phyloP scores from a whole-genome alignment of 768 basidiomycete species.

The Mycena sanguinolenta region DNA sequence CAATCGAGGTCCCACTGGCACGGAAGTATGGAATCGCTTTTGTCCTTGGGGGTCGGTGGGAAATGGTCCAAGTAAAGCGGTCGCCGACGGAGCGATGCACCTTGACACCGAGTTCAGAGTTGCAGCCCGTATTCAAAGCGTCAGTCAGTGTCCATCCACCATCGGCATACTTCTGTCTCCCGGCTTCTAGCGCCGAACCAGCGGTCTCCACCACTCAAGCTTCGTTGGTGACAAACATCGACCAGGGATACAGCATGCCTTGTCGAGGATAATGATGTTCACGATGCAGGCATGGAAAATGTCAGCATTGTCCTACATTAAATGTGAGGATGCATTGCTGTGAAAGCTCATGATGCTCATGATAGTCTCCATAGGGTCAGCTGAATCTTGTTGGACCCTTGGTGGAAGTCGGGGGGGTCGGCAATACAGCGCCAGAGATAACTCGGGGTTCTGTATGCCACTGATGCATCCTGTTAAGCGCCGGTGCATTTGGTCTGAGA shows the following conservation, averaged over 20 bases:
- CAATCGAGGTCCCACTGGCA: not conserved
- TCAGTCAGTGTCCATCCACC: conserved; percentile 52
- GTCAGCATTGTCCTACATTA: not conserved
- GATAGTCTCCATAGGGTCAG: conserved; percentile 56
- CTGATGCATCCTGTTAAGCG: not conserved
- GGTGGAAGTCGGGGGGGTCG: conserved; percentile 50
- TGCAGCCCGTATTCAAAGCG: not conserved
- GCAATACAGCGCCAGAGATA: conserved; percentile 45
- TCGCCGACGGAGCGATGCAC: conserved; percentile 23
- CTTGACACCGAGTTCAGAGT: conserved; percentile 4
- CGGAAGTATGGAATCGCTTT: not conserved
- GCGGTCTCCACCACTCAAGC: conserved; percentile 34
- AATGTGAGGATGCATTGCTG: conserved; percentile 52
- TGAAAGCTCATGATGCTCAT: conserved; percentile 63
- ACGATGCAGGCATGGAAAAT: conserved; percentile 52
- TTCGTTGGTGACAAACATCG: conserved; percentile 51
- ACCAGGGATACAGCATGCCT: conserved; percentile 57
- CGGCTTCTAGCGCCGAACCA: conserved; percentile 19
- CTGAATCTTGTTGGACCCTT: conserved; percentile 51
- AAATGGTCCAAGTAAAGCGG: conserved; percentile 18
- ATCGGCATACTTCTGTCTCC: conserved; percentile 48
- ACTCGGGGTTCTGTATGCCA: conserved; percentile 2
- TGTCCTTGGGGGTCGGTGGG: not conserved
- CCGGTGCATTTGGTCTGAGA: conserved; percentile 4
- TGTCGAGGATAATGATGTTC: conserved; percentile 58